Percentiles rank a stretch among this genome's conserved stretches.
Evolutionary conservation across 495 filamentous ascomycete genomes (phyloP).

Genomic region (Talaromyces borbonicus): DNA sequence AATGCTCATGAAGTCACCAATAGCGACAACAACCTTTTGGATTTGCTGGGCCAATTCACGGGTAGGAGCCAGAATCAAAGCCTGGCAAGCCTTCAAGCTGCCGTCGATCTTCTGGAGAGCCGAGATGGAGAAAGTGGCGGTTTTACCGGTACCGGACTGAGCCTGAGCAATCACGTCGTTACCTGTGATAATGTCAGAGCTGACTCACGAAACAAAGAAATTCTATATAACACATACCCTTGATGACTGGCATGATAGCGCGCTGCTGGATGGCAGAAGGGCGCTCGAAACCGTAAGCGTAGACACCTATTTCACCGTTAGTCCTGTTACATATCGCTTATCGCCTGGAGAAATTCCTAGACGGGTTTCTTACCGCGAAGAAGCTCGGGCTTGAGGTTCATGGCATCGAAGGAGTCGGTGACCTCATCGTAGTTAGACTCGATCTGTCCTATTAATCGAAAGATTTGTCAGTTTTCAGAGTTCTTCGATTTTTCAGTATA

Average conservation of each 20-base stretch:
- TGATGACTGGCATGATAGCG: constrained; percentile 98
- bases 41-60: constrained; percentile 98
- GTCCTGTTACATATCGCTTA: not conserved
- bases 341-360: not conserved
- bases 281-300: constrained; percentile 98
- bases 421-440: constrained; percentile 99
- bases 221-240: constrained; percentile 56
- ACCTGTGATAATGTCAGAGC: constrained; percentile 41
- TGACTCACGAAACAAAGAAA: constrained; percentile 16
- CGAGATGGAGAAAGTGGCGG: constrained; percentile 97
- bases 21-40: constrained; percentile 95
- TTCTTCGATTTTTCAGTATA: not conserved
- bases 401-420: constrained; percentile 96
- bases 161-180: constrained; percentile 99
- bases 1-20: constrained; percentile 99
- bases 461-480: too few relatives aligned
- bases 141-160: constrained; percentile 98
- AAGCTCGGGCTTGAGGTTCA: constrained; percentile 92
- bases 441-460: constrained; percentile 66
- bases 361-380: constrained; percentile 73
- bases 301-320: constrained; percentile 58
- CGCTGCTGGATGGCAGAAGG: constrained; percentile 99
- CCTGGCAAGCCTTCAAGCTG: constrained; percentile 87
- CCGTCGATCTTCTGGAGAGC: constrained; percentile 97
- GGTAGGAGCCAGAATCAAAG: constrained; percentile 90